Conservation (phyloP, 768 basidiomycete species). For the Kwoniella bestiolae region DNA sequence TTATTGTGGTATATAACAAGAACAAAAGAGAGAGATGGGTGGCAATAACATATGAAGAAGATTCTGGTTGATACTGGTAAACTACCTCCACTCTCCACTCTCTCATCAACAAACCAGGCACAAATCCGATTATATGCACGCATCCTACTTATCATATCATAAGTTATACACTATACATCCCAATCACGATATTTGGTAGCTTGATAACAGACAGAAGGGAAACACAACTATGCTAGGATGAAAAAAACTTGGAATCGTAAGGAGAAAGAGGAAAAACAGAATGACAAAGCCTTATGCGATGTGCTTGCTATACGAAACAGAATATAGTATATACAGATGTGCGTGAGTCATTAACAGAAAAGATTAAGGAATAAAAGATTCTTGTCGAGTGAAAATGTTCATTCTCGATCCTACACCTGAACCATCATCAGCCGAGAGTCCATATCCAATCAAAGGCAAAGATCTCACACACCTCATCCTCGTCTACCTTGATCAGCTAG, state of each 20-base stretch:
- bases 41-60: constrained; percentile 17
- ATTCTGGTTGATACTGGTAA: constrained; percentile 18
- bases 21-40: constrained; percentile 7
- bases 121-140: too few species aligned
- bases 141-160: too few species aligned
- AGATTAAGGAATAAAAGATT: too few species aligned
- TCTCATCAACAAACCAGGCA: too few species aligned
- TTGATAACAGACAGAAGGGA: not conserved
- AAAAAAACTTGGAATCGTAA: too few species aligned
- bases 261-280: not conserved
- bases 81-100: not conserved
- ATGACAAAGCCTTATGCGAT: not conserved
- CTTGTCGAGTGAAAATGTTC: too few species aligned
- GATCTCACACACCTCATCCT: not conserved
- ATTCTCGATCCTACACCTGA: too few species aligned
- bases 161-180: too few species aligned
- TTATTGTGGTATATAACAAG: too few species aligned
- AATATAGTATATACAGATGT: not conserved
- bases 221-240: not conserved
- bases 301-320: not conserved
- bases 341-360: not conserved
- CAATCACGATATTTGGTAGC: not conserved
- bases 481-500: constrained; percentile 10
- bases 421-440: too few species aligned
- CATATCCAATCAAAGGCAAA: not conserved